A percentile compares a stretch with the other conserved stretches of the same genome.
phyloP scores from a whole-genome alignment of 345 rosid genomes.

The Brassica cretica region DNA sequence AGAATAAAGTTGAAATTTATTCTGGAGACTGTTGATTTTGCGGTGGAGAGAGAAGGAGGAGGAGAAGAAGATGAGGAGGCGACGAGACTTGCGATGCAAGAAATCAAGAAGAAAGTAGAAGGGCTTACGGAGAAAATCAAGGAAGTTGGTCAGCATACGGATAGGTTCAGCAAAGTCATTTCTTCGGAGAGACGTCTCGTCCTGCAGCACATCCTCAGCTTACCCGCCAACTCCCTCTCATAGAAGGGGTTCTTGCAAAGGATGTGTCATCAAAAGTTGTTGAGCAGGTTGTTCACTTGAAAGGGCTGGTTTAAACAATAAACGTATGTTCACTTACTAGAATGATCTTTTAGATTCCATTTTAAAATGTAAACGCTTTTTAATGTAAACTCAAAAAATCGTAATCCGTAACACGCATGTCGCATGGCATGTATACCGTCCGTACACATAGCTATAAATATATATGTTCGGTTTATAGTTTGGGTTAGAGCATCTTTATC shows the following conservation, averaged over 20 bases:
- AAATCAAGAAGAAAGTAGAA: conserved; percentile 60
- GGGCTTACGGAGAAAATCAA: conserved; percentile 50
- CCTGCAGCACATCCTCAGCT: conserved; percentile 50
- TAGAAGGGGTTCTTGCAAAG: conserved; percentile 22
- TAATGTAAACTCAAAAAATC: too few relatives aligned
- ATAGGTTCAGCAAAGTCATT: conserved; percentile 56
- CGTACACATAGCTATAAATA: too few relatives aligned
- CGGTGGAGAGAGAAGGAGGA: conserved; percentile 21
- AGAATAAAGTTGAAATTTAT: conserved; percentile 45
- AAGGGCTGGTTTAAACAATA: too few relatives aligned
- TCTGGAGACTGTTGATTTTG: conserved; percentile 46
- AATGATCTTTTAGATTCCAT: too few relatives aligned
- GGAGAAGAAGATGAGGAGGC: conserved; percentile 46
- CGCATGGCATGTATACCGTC: too few relatives aligned
- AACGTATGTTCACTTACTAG: too few relatives aligned
- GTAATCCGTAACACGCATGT: too few relatives aligned
- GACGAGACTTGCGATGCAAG: conserved; percentile 57
- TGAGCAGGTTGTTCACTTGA: too few relatives aligned
- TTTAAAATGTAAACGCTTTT: too few relatives aligned
- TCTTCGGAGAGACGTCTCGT: conserved; percentile 61
- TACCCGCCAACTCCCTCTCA: conserved; percentile 18
- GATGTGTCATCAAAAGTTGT: neutral
- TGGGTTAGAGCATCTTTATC: too few relatives aligned
- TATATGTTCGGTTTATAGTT: too few relatives aligned
- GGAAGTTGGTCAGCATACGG: conserved; percentile 54